These are phyloP conservation scores for Daldinia eschscholtzii DNA, from an alignment of 2,329 filamentous ascomycete genomes.

Conservation along the genomic window DNA sequence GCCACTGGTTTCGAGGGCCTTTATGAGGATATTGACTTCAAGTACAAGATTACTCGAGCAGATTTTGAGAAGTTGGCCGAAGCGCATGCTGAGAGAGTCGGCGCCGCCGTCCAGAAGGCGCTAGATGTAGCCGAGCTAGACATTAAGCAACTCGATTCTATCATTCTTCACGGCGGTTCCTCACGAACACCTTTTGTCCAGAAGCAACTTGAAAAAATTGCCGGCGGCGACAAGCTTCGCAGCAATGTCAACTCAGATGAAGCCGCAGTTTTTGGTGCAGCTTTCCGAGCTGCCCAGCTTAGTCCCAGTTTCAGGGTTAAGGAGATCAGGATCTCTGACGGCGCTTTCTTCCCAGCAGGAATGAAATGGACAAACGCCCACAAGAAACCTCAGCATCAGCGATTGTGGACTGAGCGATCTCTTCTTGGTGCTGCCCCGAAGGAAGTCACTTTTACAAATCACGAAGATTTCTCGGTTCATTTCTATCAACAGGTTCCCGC, in stretches of 20 bases:
- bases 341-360: conserved; percentile 77
- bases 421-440: conserved; percentile 81
- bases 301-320: conserved; percentile 98
- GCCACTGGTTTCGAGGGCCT: conserved; percentile 86
- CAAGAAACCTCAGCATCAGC: conserved; percentile 80
- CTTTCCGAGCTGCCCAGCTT: conserved; percentile 91
- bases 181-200: conserved; percentile 95
- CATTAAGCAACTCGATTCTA: conserved; percentile 82
- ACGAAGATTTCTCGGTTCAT: conserved; percentile 82
- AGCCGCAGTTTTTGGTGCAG: conserved; percentile 94
- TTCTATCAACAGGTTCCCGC: conserved; percentile 80
- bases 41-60: conserved; percentile 84
- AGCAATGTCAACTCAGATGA: conserved; percentile 98
- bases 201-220: conserved; percentile 82
- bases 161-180: conserved; percentile 93
- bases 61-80: conserved; percentile 85
- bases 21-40: conserved; percentile 93
- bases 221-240: conserved; percentile 83
- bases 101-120: conserved; percentile 77
- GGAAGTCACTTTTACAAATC: conserved; percentile 85
- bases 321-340: conserved; percentile 89
- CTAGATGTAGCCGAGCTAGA: conserved; percentile 79
- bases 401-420: conserved; percentile 84
- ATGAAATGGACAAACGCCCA: conserved; percentile 80
- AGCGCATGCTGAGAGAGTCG: conserved; percentile 75